Evolutionary conservation across 495 filamentous ascomycete genomes (phyloP), one percentile per base, ranked within the genome.

Genomic region (Parachaetomium inaequale): DNA sequence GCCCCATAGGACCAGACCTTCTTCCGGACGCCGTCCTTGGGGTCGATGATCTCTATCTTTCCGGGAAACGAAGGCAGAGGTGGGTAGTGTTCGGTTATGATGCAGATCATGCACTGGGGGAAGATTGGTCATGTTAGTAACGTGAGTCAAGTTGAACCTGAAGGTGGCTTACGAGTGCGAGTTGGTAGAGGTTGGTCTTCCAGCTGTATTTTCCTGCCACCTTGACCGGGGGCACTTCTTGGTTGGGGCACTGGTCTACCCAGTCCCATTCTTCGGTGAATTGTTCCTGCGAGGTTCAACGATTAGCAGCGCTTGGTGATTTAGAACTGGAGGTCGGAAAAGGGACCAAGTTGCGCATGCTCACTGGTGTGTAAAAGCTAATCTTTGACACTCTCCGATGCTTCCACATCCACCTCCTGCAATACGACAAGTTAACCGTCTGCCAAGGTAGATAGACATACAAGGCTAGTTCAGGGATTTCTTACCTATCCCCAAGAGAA

Each of bases 241-340:
- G 3, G 14, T 11, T 17, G 26, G 47, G 47, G 15, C 14, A 3
- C 1, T 50, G 4, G 8, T 26, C 12, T 4, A 52, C 29, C 50
- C 50, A 52, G 11, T 52, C 50, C 50, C 50, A 52, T 34, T 52
- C 50, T 32, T 32, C 50, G n/a, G 28, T 52, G 50, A 52, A 52
- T 52, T 52, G 50, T 15, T 52, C 50, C 50, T n/a, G 29, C 7
- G 17, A 25, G 17, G 23, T 2, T 4, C 0, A 4, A 17, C 8
- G 12, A 15, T 15, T 28, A 50, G 17, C n/a, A n/a, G n/a, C n/a
- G n/a, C n/a, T n/a, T n/a, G n/a, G 36, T 17, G 36, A 17, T 17
- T n/a, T n/a, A n/a, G n/a, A n/a, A n/a, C n/a, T n/a, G n/a, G n/a
- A n/a, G n/a, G n/a, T n/a, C 5, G 12, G 8, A 2, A 15, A 17